These are phyloP conservation scores for Cyclotella sp. DNA, from an alignment of 108 stramenopile genomes.

Conservation along the genomic window DNA sequence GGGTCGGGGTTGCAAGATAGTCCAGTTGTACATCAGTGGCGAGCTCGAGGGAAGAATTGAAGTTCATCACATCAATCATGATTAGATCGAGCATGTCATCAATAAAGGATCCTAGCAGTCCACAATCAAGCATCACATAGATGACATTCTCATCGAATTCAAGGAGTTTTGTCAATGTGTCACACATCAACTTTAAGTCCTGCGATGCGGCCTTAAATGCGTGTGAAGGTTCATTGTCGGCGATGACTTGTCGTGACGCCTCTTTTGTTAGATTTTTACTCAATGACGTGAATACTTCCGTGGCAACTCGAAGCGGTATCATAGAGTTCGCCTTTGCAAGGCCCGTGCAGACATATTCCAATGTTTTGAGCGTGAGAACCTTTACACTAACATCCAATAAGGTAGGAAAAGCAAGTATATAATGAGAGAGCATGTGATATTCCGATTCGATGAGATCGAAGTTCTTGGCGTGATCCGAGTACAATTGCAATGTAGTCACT, in stretches of 20 bases:
- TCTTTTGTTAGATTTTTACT: constrained; percentile 72
- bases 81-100: constrained; percentile 66
- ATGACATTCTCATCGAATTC: constrained; percentile 88
- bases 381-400: constrained; percentile 87
- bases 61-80: constrained; percentile 39
- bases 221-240: not conserved
- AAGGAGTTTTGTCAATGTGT: constrained; percentile 86
- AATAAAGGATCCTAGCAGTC: constrained; percentile 65
- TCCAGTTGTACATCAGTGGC: not conserved
- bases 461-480: constrained; percentile 91
- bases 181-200: constrained; percentile 85
- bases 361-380: constrained; percentile 88
- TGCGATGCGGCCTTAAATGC: constrained; percentile 48
- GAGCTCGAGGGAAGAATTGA: not conserved
- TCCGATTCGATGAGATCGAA: constrained; percentile 86
- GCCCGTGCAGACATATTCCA: constrained; percentile 92
- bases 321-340: constrained; percentile 71
- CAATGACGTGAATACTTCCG: constrained; percentile 82
- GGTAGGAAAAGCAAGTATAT: constrained; percentile 84
- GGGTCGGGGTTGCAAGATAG: constrained; percentile 17
- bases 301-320: constrained; percentile 76
- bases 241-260: constrained; percentile 25
- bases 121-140: constrained; percentile 72
- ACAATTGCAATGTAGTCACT: constrained; percentile 85
- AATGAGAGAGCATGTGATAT: constrained; percentile 81